These are phyloP conservation scores for Metarhizium album DNA, from an alignment of 2,329 filamentous ascomycete species.

Conservation along the genomic window DNA sequence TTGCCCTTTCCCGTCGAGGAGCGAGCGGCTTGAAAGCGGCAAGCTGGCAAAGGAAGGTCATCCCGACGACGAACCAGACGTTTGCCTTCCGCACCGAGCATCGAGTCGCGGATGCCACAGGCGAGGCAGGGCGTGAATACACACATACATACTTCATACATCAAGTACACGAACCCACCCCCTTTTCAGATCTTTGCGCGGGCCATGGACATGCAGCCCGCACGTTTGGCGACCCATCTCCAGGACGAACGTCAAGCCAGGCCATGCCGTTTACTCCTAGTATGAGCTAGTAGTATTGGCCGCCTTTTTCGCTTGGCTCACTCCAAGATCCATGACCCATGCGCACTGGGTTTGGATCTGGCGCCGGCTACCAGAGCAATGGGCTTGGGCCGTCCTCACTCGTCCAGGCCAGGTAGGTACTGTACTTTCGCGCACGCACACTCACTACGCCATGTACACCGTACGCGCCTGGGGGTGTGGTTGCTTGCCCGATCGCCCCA, in stretches of 20 bases:
- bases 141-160: too few relatives aligned
- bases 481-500: slow-evolving; percentile 23
- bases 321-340: slow-evolving; percentile 23
- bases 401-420: slow-evolving; percentile 5
- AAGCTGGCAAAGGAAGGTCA: not conserved
- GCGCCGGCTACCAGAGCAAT: slow-evolving; percentile 17
- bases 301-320: slow-evolving; percentile 22
- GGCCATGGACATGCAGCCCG: slow-evolving; percentile 20
- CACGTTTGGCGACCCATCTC: slow-evolving; percentile 19
- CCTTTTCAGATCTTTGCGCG: slow-evolving; percentile 14
- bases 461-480: slow-evolving; percentile 17
- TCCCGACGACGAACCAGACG: not conserved
- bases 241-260: not conserved
- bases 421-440: slow-evolving; percentile 17
- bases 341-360: slow-evolving; percentile 21
- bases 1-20: not conserved
- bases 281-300: too few relatives aligned
- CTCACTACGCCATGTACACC: too few relatives aligned
- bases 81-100: not conserved
- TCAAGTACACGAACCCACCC: not conserved
- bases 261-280: slow-evolving; percentile 7
- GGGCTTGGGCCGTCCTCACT: slow-evolving; percentile 25
- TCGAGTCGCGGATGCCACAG: not conserved
- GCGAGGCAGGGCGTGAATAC: not conserved
- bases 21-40: not conserved